Evolutionary conservation across 169 alveolate genomes (phyloP).

Genomic region (Eimeria sp.): DNA sequence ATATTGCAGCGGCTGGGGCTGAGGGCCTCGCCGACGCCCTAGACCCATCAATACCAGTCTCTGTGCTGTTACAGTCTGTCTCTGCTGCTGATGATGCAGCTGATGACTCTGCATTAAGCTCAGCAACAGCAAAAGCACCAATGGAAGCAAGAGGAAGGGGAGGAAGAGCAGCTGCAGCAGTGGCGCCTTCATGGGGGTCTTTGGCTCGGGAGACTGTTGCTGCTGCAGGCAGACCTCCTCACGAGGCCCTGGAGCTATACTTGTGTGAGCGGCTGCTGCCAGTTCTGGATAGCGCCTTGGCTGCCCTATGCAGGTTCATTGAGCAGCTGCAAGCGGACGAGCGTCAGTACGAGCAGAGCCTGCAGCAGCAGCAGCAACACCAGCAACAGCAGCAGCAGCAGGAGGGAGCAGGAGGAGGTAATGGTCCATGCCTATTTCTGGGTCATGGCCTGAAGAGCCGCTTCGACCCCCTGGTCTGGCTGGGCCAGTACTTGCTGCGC

Average conservation of each 20-base stretch:
- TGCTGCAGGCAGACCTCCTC: background rate
- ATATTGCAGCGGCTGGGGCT: conserved; percentile 54
- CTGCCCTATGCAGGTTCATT: conserved; percentile 40
- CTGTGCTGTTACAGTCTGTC: background rate
- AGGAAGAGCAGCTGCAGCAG: conserved; percentile 4
- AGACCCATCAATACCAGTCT: conserved; percentile 12
- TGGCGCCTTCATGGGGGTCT: conserved; percentile 20
- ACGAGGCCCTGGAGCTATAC: conserved; percentile 51
- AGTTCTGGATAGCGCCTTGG: conserved; percentile 41
- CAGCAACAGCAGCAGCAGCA: background rate
- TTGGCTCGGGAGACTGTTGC: background rate
- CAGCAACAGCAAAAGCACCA: background rate
- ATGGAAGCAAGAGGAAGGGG: background rate
- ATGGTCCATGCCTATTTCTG: background rate
- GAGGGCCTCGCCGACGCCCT: conserved; percentile 56
- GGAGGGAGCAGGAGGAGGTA: background rate
- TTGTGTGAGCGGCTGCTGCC: conserved; percentile 65
- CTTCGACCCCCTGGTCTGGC: conserved; percentile 63
- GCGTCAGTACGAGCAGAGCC: conserved; percentile 30
- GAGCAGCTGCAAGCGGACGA: conserved; percentile 60
- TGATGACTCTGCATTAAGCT: background rate
- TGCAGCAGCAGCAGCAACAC: conserved; percentile 46
- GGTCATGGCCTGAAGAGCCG: conserved; percentile 36
- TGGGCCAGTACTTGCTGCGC: conserved; percentile 48
- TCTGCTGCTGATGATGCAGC: conserved; percentile 3